Evolutionary conservation across 1,284 basidiomycete species (phyloP).

Genomic region (Cystobasidium sp.): DNA sequence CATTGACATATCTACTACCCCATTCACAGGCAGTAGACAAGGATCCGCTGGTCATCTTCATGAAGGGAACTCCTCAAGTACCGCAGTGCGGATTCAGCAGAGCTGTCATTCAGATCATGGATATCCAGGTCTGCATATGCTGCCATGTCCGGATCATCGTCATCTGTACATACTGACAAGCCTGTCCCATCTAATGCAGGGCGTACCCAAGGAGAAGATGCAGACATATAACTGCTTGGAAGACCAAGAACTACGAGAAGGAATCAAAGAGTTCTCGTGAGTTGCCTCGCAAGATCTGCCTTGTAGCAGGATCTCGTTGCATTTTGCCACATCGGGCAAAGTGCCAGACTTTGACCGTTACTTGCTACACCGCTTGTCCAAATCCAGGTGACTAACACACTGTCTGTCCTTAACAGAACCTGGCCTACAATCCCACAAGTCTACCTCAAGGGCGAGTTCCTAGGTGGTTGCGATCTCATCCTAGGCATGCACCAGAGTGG

Average conservation of each 20-base stretch:
- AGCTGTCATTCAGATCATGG: constrained; percentile 83
- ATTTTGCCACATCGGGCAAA: constrained; percentile 6
- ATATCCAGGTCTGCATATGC: constrained; percentile 65
- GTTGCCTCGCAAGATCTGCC: constrained; percentile 52
- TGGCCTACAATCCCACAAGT: constrained; percentile 99
- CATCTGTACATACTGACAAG: constrained; percentile 96
- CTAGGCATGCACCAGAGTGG: constrained; percentile 95
- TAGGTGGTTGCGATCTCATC: constrained; percentile 95
- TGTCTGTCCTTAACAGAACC: constrained; percentile 63
- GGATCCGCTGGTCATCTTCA: constrained; percentile 85
- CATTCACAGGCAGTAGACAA: constrained; percentile 65
- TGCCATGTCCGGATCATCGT: constrained; percentile 66
- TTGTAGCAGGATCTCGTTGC: not conserved
- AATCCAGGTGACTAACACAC: too few species aligned
- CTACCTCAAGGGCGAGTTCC: constrained; percentile 91
- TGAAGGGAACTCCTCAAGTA: constrained; percentile 80
- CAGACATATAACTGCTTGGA: constrained; percentile 88
- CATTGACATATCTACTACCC: too few species aligned
- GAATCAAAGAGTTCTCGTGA: constrained; percentile 95
- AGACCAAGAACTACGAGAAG: constrained; percentile 77
- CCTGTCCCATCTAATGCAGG: constrained; percentile 80
- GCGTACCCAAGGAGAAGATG: constrained; percentile 76
- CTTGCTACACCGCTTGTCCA: too few species aligned
- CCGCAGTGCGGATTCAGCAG: constrained; percentile 88
- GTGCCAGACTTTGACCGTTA: too few species aligned